Percentiles rank a stretch among this genome's conserved stretches.
phyloP scores from a whole-genome alignment of 345 rosid genomes.

The Alliaria petiolata region DNA sequence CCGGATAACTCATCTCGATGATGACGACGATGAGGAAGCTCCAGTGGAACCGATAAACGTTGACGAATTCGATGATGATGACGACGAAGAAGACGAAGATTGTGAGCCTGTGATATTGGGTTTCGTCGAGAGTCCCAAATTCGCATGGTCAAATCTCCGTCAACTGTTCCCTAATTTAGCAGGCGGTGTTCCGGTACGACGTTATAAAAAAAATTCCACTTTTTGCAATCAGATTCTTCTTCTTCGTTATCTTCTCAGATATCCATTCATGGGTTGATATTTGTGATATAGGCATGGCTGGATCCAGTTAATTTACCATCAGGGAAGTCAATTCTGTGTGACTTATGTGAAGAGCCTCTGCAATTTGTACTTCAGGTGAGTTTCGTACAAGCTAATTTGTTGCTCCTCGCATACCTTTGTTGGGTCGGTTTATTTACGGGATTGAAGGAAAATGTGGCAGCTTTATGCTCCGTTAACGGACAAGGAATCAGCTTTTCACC shows the following conservation, averaged over 20 bases:
- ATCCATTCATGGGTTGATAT: not conserved
- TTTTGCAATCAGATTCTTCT: not conserved
- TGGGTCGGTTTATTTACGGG: not conserved
- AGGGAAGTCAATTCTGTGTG: constrained; percentile 60
- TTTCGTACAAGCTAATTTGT: constrained; percentile 4
- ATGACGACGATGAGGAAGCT: constrained; percentile 38
- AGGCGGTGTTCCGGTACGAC: constrained; percentile 73
- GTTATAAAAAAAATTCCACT: not conserved
- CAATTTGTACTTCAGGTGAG: constrained; percentile 88
- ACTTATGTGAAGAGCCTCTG: constrained; percentile 73
- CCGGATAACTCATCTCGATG: constrained; percentile 51
- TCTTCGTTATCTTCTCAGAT: too few relatives aligned
- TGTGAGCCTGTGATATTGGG: constrained; percentile 60
- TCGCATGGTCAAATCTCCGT: constrained; percentile 59
- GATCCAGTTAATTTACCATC: constrained; percentile 80
- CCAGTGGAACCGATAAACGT: constrained; percentile 14
- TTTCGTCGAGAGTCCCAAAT: constrained; percentile 60
- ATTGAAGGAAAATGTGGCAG: constrained; percentile 27
- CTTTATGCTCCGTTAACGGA: constrained; percentile 74
- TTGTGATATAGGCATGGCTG: constrained; percentile 71
- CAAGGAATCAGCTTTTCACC: constrained; percentile 73
- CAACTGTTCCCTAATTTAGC: constrained; percentile 86
- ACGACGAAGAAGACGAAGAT: constrained; percentile 57
- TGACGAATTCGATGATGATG: constrained; percentile 49
- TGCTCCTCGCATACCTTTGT: not conserved